A percentile compares a stretch with the other conserved stretches of the same genome.
Evolutionary conservation across 2,329 filamentous ascomycete species (phyloP).

Genomic region (Seiridium cupressi): DNA sequence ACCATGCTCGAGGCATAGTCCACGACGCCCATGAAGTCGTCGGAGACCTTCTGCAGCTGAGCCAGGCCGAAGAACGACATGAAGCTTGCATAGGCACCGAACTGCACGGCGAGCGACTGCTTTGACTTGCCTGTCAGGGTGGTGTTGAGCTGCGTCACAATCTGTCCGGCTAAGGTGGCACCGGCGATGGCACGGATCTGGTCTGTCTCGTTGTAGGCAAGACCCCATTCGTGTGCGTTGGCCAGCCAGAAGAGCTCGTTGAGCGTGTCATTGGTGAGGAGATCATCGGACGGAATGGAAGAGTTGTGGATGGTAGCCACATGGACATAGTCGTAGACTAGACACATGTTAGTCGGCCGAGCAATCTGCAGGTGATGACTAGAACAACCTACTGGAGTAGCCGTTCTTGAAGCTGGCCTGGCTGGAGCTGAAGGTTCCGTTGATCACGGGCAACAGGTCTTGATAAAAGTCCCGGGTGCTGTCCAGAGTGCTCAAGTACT

Average conservation of each 20-base stretch:
- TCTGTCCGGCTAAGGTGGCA: constrained; percentile 54
- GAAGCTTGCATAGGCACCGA: constrained; percentile 62
- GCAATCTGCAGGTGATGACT: neutral
- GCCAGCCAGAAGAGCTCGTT: constrained; percentile 70
- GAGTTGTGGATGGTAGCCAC: constrained; percentile 60
- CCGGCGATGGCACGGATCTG: constrained; percentile 58
- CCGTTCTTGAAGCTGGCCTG: constrained; percentile 56
- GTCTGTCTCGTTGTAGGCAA: constrained; percentile 79
- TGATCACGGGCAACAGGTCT: constrained; percentile 52
- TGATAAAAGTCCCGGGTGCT: constrained; percentile 61
- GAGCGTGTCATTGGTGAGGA: constrained; percentile 60
- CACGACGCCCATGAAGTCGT: constrained; percentile 72
- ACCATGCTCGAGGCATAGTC: constrained; percentile 81
- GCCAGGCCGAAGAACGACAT: constrained; percentile 63
- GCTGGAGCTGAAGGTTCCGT: constrained; percentile 45
- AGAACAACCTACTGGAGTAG: constrained; percentile 51
- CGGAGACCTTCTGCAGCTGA: constrained; percentile 45
- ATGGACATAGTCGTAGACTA: constrained; percentile 60
- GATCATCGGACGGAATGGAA: constrained; percentile 54
- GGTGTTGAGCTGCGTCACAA: constrained; percentile 50
- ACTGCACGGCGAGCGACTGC: constrained; percentile 49
- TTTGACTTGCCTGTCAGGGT: constrained; percentile 41
- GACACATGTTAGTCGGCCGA: neutral
- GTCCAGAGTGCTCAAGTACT: constrained; percentile 42
- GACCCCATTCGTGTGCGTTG: constrained; percentile 75